Base-by-base conservation (phyloP, 2,329 filamentous ascomycete species). In the Thyridium curvatum region DNA sequence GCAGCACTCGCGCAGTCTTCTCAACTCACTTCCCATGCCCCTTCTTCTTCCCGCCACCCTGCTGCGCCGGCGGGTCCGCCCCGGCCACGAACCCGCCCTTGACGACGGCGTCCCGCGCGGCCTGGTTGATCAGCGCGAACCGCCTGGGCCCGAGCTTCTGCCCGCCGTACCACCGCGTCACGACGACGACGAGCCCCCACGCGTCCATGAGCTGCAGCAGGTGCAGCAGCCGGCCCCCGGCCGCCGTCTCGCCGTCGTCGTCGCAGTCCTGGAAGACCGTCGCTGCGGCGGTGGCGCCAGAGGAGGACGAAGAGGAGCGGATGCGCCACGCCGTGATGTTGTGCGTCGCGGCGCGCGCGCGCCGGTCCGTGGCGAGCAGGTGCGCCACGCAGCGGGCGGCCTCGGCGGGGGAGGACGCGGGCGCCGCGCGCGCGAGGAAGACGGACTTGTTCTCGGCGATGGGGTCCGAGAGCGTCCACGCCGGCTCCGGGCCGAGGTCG, bases 261-360 rank as follows among this genome's bases (percentile, higher is more conserved):
- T 98, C 86, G 55, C 84, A 96, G 62, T 98, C 93, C 60, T 97
- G 90, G 49, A 82, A 88, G 18, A 67, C 66, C 37, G 72, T 73
- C 12, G 10, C 37, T 10, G 21, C n/a, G 4, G 68, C 66, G 46
- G 62, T 65, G 41, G 68, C 72, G 0, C 76, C 77, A n/a, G n/a
- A n/a, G n/a, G n/a, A 26, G 21, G 6, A 6, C 21, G 21, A 26
- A 6, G 21, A 10, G 21, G 6, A 6, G 21, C 75, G 77, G 39
- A 97, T 90, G 10, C 93, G 78, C 86, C 89, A 97, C 2, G 91
- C 91, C 15, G 84, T 90, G 55, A 98, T 96, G 60, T 97, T 97
- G 60, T 98, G 93, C 43, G 91, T 89, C 4, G 93, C 93, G 34
- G 74, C 69, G n/a, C 88, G 82, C 29, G 88, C 82, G 50, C 86